Evolutionary conservation across 805 yeast genomes (phyloP), one percentile per base, ranked within the genome.

Genomic region (Metschnikowia peoriensis): DNA sequence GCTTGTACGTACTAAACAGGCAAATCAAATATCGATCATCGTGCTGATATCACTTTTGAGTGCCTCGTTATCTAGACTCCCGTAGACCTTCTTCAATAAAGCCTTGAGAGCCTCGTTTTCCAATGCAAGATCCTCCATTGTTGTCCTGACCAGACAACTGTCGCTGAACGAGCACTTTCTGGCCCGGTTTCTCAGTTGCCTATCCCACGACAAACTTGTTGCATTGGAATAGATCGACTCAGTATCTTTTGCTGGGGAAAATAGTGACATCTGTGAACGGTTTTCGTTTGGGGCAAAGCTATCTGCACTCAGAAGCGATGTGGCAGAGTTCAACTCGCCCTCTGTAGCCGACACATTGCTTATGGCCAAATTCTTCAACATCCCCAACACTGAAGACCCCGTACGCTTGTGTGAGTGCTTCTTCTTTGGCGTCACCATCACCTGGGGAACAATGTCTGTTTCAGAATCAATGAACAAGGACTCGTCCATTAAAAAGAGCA

Each of bases 401-500:
- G 56, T 50, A 41, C 62, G 47, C 43, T 47, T 53, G 41, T 56
- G 51, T 8, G 54, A 28, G 27, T 50, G 46, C 8, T 47, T 28
- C 10, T 38, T 42, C 35, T 35, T 43, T 16, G 53, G 50, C n/a
- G 47, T 42, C 39, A 46, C 47, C 34, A 46, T 7, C 44, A 40
- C 35, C 27, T 40, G 54, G 10, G 47, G 50, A 35, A 42, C 47
- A 2, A 38, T 16, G 16, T 46, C 50, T 11, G 6, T 17, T 8
- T 32, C 28, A 27, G 44, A 35, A 28, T 40, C 50, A 32, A 53
- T 32, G 50, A 71, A 72, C 38, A 72, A 57, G 11, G 60, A 39
- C 35, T 67, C 73, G 48, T 74, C 73, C 69, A 75, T 72, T 6
- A 66, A 62, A 34, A 72, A 56, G 43, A 73, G 62, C 41, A 70